These are phyloP conservation scores for Metarhizium guizhouense DNA, from an alignment of 2,329 filamentous ascomycete species.

Conservation along the genomic window DNA sequence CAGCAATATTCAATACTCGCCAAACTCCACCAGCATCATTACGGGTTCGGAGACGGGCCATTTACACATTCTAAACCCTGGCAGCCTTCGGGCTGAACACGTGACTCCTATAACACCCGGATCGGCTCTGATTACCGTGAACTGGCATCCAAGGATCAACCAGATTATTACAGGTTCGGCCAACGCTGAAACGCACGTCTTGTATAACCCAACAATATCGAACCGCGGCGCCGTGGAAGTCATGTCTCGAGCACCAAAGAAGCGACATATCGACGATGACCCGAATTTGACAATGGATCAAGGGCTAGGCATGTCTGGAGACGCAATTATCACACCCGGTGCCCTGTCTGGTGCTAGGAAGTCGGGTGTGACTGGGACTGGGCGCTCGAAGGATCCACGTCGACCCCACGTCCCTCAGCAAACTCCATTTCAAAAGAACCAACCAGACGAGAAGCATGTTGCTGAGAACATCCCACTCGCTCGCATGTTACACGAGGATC, in stretches of 20 bases:
- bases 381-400: conserved; percentile 67
- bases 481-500: conserved; percentile 92
- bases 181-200: conserved; percentile 79
- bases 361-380: conserved; percentile 68
- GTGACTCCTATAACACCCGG: conserved; percentile 84
- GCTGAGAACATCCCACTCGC: conserved; percentile 82
- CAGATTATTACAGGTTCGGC: conserved; percentile 93
- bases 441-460: conserved; percentile 85
- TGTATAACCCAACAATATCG: conserved; percentile 84
- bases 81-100: conserved; percentile 75
- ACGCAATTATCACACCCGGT: conserved; percentile 67
- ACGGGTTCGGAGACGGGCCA: conserved; percentile 81
- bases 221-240: conserved; percentile 74
- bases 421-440: conserved; percentile 84
- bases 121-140: conserved; percentile 70
- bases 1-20: conserved; percentile 83
- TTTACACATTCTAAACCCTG: conserved; percentile 87
- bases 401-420: conserved; percentile 75
- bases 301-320: conserved; percentile 70
- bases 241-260: conserved; percentile 89
- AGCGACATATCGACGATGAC: conserved; percentile 91
- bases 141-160: conserved; percentile 92
- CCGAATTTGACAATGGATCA: conserved; percentile 78
- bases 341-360: conserved; percentile 42
- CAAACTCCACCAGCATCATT: conserved; percentile 73